These are phyloP conservation scores for Cordyceps militaris DNA, from an alignment of 2,329 filamentous ascomycete species.

Conservation along the genomic window DNA sequence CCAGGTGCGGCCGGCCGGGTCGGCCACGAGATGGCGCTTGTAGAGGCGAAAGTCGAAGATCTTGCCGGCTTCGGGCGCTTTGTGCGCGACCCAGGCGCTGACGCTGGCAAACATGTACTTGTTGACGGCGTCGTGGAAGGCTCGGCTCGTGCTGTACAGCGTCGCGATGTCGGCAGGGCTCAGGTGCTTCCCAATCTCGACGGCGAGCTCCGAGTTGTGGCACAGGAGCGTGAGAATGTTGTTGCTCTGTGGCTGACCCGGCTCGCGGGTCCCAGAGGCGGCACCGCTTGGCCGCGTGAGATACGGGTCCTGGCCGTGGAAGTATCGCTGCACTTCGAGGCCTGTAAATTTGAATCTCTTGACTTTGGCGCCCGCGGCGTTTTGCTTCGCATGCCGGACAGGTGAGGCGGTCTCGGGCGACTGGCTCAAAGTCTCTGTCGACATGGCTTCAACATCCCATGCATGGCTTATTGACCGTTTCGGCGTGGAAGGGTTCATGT, in stretches of 20 bases:
- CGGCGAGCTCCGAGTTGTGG: slow-evolving; percentile 43
- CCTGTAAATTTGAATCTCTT: slow-evolving; percentile 26
- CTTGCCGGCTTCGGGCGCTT: slow-evolving; percentile 46
- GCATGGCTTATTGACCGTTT: neutral
- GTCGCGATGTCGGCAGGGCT: slow-evolving; percentile 49
- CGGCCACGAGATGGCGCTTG: slow-evolving; percentile 46
- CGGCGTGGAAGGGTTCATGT: neutral
- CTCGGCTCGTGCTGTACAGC: slow-evolving; percentile 57
- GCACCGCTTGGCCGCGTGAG: neutral
- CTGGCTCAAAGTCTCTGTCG: neutral
- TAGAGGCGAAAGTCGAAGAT: slow-evolving; percentile 59
- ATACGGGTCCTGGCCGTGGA: slow-evolving; percentile 26
- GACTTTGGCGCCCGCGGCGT: slow-evolving; percentile 13
- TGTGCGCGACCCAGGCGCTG: slow-evolving; percentile 43
- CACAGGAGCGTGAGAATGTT: slow-evolving; percentile 35
- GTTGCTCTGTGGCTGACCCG: neutral
- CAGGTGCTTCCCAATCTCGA: slow-evolving; percentile 50
- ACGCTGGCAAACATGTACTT: slow-evolving; percentile 53
- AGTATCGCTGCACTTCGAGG: slow-evolving; percentile 22
- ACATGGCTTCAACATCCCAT: neutral
- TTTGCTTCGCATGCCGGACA: neutral
- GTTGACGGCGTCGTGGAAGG: slow-evolving; percentile 56
- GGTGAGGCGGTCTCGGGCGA: slow-evolving; percentile 12
- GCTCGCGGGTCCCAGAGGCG: too few species aligned
- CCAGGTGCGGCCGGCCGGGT: slow-evolving; percentile 46